Evolutionary conservation across 148 eudicot genomes (phyloP).

Genomic region (Rhododendron ferrugineum): DNA sequence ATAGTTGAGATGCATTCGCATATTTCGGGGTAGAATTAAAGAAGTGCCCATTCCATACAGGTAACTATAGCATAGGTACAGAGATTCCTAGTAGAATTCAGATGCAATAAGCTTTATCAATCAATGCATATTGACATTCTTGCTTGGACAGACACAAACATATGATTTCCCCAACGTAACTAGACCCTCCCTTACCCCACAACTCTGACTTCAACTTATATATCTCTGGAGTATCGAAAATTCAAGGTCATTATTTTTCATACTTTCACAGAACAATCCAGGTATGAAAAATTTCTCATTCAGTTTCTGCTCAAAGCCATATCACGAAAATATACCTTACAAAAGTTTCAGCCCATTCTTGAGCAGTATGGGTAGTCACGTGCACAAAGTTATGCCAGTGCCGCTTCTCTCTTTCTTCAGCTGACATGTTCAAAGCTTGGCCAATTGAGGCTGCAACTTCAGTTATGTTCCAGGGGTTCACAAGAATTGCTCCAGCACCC

Average conservation of each 20-base stretch:
- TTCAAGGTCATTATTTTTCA: background rate
- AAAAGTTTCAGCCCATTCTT: conserved; percentile 96
- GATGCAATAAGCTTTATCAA: background rate
- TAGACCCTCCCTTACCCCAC: background rate
- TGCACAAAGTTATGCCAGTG: conserved; percentile 70
- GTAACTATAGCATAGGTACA: background rate
- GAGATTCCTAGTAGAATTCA: background rate
- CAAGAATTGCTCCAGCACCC: conserved; percentile 94
- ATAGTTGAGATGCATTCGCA: background rate
- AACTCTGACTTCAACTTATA: background rate
- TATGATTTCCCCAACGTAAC: background rate
- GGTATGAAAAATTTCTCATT: conserved; percentile 1
- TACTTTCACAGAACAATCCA: background rate
- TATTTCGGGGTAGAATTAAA: background rate
- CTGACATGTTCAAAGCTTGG: conserved; percentile 83
- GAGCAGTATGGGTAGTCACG: conserved; percentile 87
- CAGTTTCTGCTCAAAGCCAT: conserved; percentile 2
- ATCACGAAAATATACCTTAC: conserved; percentile 55
- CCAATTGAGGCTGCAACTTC: conserved; percentile 85
- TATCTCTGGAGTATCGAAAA: background rate
- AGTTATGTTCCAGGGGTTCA: conserved; percentile 94
- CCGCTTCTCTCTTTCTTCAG: conserved; percentile 87
- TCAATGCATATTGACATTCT: background rate
- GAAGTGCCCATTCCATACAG: background rate
- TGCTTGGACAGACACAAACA: background rate